Conservation (phyloP, 2,329 filamentous ascomycete genomes). For the Dothidotthia symphoricarpi region DNA sequence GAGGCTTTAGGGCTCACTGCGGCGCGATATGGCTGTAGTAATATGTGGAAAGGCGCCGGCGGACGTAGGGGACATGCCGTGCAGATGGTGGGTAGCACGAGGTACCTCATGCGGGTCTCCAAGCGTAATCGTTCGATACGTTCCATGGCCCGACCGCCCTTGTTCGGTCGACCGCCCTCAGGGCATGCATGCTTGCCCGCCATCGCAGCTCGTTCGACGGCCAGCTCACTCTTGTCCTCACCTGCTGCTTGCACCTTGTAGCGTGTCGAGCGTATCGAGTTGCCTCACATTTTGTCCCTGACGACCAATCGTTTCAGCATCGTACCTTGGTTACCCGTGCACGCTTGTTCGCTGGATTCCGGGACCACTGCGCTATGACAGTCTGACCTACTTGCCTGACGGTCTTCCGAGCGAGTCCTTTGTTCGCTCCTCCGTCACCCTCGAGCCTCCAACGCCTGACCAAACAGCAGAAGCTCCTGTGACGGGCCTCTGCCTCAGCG, state of each 20-base stretch:
- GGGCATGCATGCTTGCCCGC: conserved; percentile 35
- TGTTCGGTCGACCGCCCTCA: conserved; percentile 34
- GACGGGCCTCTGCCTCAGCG: conserved; percentile 24
- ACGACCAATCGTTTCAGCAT: conserved; percentile 44
- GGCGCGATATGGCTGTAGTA: conserved; percentile 8
- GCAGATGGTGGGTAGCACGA: conserved; percentile 36
- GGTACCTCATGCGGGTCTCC: conserved; percentile 33
- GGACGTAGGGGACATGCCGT: conserved; percentile 28
- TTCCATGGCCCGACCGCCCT: conserved; percentile 40
- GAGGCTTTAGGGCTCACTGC: conserved; percentile 3
- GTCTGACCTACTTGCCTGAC: conserved; percentile 41
- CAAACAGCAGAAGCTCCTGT: conserved; percentile 27
- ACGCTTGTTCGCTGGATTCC: conserved; percentile 38
- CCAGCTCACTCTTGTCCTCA: conserved; percentile 9
- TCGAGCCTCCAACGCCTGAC: conserved; percentile 23
- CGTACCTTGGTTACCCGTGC: conserved; percentile 40
- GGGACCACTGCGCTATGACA: conserved; percentile 41
- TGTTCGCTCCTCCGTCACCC: conserved; percentile 33
- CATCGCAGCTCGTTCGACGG: conserved; percentile 22
- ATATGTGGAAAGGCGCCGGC: conserved; percentile 22
- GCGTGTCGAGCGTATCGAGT: conserved; percentile 13
- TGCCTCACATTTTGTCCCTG: conserved; percentile 34
- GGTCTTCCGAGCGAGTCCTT: conserved; percentile 35
- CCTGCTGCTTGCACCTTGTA: conserved; percentile 7
- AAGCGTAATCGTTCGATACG: conserved; percentile 23